These are phyloP conservation scores for Candida nanaspora DNA, from an alignment of 805 yeast genomes.

Conservation along the genomic window DNA sequence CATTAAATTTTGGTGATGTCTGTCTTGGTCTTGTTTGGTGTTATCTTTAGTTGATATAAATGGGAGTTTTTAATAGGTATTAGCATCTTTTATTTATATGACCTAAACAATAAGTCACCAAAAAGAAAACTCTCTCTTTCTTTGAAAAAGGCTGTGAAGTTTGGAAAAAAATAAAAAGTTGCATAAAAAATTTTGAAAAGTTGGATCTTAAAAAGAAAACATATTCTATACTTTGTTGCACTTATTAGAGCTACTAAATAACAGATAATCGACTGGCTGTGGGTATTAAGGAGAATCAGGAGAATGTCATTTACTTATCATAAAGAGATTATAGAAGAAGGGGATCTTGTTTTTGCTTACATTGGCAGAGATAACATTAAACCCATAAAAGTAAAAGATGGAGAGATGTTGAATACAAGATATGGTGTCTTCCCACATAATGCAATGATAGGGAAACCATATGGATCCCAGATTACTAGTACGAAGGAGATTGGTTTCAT, in stretches of 20 bases:
- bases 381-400: constrained; percentile 57
- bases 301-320: background rate
- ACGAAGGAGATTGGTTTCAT: constrained; percentile 75
- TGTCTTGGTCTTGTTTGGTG: background rate
- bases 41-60: background rate
- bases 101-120: too few relatives aligned
- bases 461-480: constrained; percentile 77
- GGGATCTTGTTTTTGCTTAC: constrained; percentile 83
- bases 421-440: constrained; percentile 87
- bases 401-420: constrained; percentile 68
- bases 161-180: background rate
- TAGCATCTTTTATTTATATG: background rate
- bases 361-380: constrained; percentile 74
- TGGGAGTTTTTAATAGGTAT: background rate
- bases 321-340: constrained; percentile 68
- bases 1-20: background rate
- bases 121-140: too few relatives aligned
- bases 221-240: background rate
- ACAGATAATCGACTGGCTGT: too few relatives aligned
- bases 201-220: background rate
- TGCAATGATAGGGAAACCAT: constrained; percentile 71
- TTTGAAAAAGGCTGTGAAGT: background rate
- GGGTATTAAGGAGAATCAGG: too few relatives aligned
- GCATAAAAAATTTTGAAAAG: background rate
- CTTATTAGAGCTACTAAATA: background rate